Percentiles rank a stretch among this genome's conserved stretches.
Evolutionary conservation across 805 yeast genomes (phyloP).

Genomic region (Candida railenensis): DNA sequence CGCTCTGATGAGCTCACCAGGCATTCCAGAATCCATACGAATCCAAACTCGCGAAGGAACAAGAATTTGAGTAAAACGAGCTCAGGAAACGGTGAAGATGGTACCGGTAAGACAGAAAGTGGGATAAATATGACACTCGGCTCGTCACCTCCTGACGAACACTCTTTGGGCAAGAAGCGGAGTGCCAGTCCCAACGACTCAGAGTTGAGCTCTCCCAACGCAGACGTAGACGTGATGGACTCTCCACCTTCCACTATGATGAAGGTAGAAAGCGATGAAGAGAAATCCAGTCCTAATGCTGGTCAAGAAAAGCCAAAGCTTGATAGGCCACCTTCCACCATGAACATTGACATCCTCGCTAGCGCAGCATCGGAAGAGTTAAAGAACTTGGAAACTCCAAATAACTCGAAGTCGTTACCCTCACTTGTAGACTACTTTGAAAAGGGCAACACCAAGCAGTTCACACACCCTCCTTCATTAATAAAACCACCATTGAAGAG

Average conservation of each 20-base stretch:
- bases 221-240: background rate
- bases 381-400: constrained; percentile 33
- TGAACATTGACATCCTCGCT: constrained; percentile 52
- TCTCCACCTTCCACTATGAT: background rate
- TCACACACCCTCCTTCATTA: background rate
- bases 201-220: background rate
- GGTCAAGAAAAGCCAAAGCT: background rate
- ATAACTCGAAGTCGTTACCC: constrained; percentile 51
- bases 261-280: background rate
- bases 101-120: background rate
- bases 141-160: constrained; percentile 1
- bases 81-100: background rate
- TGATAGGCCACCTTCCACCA: constrained; percentile 7
- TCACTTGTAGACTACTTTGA: constrained; percentile 50
- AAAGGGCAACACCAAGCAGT: constrained; percentile 5
- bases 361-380: constrained; percentile 57
- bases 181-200: constrained; percentile 2
- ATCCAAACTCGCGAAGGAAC: constrained; percentile 65
- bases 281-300: background rate
- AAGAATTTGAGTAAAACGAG: constrained; percentile 29
- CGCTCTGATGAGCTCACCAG: constrained; percentile 75
- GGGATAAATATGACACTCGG: background rate
- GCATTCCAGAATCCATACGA: constrained; percentile 70
- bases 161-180: background rate
- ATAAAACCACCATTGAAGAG: constrained; percentile 1